These are phyloP conservation scores for Puccinellia tenuiflora DNA, from an alignment of 176 grass and related monocot genomes.

Conservation along the genomic window DNA sequence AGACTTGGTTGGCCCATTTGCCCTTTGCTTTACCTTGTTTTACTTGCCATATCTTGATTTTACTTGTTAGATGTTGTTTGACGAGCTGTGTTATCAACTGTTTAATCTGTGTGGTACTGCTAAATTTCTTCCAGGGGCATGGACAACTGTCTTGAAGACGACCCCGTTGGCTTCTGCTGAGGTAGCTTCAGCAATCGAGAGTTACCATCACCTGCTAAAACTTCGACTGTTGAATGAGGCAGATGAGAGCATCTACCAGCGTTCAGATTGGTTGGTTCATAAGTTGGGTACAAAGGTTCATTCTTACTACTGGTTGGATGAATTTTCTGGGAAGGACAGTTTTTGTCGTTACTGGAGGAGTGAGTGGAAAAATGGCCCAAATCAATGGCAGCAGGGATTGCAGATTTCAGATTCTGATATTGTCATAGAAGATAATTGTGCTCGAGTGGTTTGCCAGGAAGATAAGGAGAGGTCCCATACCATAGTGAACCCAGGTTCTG, in stretches of 20 bases:
- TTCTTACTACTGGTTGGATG: conserved; percentile 90
- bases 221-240: conserved; percentile 73
- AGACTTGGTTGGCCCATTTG: conserved; percentile 60
- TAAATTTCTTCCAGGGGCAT: conserved; percentile 46
- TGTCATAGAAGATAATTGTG: neutral
- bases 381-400: conserved; percentile 33
- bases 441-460: neutral
- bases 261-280: conserved; percentile 83
- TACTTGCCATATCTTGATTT: conserved; percentile 9
- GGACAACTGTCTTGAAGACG: conserved; percentile 60
- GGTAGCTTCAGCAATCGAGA: conserved; percentile 74
- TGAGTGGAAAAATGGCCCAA: conserved; percentile 51
- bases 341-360: conserved; percentile 80
- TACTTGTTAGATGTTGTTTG: neutral
- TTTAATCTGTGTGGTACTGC: too few species aligned
- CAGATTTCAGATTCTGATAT: conserved; percentile 54
- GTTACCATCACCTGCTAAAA: conserved; percentile 74
- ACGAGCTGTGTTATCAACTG: too few species aligned
- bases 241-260: conserved; percentile 52
- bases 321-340: conserved; percentile 66
- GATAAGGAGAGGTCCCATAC: conserved; percentile 52
- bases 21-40: conserved; percentile 12
- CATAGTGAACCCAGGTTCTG: conserved; percentile 63
- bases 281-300: conserved; percentile 67
- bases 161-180: conserved; percentile 56